Percentiles rank a stretch among this genome's conserved stretches.
phyloP scores from a whole-genome alignment of 2,329 filamentous ascomycete genomes.

The Allantophomopsis cytisporea region DNA sequence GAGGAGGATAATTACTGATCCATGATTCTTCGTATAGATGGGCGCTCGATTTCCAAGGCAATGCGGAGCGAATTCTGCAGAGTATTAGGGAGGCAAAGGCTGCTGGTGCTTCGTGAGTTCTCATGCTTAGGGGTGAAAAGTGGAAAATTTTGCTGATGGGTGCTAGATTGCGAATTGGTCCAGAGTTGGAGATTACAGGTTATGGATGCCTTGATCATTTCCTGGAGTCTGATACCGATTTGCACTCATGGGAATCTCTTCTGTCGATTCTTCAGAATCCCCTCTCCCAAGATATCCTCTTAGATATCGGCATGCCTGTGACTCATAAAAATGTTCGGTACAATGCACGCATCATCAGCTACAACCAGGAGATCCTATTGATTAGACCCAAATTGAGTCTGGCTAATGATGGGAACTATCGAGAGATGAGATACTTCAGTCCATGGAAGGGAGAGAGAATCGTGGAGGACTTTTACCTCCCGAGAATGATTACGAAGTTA shows the following conservation, averaged over 20 bases:
- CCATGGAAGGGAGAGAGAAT: conserved; percentile 43
- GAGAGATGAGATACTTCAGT: conserved; percentile 48
- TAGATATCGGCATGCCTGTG: conserved; percentile 51
- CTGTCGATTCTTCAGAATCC: conserved; percentile 44
- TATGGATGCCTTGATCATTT: conserved; percentile 51
- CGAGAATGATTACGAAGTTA: conserved; percentile 41
- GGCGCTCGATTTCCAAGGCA: conserved; percentile 45
- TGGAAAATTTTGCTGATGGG: conserved; percentile 20
- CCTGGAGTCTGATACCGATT: conserved; percentile 31
- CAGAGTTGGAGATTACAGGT: conserved; percentile 22
- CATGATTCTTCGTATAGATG: conserved; percentile 26
- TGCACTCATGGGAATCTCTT: conserved; percentile 50
- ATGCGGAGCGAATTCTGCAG: conserved; percentile 42
- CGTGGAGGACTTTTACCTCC: conserved; percentile 52
- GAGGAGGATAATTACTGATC: neutral
- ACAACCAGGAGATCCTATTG: conserved; percentile 54
- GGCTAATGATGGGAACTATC: conserved; percentile 57
- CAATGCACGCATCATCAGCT: conserved; percentile 47
- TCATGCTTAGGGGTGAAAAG: too few relatives aligned
- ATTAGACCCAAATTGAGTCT: conserved; percentile 62
- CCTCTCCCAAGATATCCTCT: conserved; percentile 49
- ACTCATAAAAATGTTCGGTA: conserved; percentile 47
- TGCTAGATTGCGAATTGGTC: conserved; percentile 40
- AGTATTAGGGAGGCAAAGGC: conserved; percentile 38
- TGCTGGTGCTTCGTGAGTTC: too few relatives aligned